Base-by-base conservation (phyloP, 1,284 basidiomycete species). In the Ustilago bromivora region DNA sequence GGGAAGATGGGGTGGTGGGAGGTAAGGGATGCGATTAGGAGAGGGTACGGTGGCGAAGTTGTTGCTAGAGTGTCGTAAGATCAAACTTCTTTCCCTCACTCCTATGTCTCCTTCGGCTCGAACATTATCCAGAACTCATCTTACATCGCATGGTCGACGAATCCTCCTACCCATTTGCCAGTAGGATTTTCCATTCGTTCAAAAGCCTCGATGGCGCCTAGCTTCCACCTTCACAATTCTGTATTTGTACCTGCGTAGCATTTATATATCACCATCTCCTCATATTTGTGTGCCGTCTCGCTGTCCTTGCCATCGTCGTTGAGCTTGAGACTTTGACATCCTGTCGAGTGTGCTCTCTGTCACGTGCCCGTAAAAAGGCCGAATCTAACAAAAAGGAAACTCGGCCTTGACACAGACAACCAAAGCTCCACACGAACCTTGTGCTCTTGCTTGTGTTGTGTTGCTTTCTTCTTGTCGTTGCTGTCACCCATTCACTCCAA, bases 1-100 rank as follows among this genome's bases (percentile, higher is more conserved):
- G 94, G 92, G 55, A 89, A 89, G 79, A 88, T 88, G 19, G 84
- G 82, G 0, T 87, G 85, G 82, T 80, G 86, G 56, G 87, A 88
- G 75, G 87, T 85, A 7, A 79, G 87, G 56, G 87, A 88, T 63
- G 87, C 87, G 11, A 86, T 88, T 49, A 79, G 83, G 61, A 70
- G 82, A 47, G 84, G 85, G 5, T 65, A 85, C 12, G 82, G 85
- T 4, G 87, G 87, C 0, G 87, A 88, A 65, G 86, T 88, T 3
- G 83, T 88, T 9, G 87, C 86, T 28, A 69, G 86, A n/a, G 88
- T 71, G 80, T 85, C 82, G 4, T 83, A 52, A 43, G 11, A 38
- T 28, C 19, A 12, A 40, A 31, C 34, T 17, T 28, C 3, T n/a
- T 6, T 1, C 15, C 35, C 31, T 41, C 34, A 15, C 15, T 40